Percentiles rank a stretch among this genome's conserved stretches.
phyloP scores from a whole-genome alignment of 2,329 filamentous ascomycete species.

The Beauveria scarabaeidicola region DNA sequence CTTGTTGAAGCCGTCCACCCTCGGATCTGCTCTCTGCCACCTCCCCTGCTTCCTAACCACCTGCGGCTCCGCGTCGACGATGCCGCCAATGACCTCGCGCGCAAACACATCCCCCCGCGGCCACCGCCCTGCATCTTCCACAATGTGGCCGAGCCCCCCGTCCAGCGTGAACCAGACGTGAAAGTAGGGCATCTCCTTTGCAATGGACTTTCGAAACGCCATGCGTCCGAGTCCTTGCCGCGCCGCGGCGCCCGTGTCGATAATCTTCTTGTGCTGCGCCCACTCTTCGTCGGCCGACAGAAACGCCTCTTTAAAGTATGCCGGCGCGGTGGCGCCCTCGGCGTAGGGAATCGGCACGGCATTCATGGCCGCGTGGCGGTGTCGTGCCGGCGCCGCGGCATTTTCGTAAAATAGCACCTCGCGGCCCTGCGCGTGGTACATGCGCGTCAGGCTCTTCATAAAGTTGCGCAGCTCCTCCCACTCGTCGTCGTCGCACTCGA shows the following conservation, averaged over 20 bases:
- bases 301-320: conserved; percentile 94
- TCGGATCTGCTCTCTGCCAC: conserved; percentile 63
- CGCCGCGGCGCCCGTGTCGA: conserved; percentile 67
- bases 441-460: conserved; percentile 89
- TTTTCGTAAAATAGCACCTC: conserved; percentile 98
- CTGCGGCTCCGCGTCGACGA: conserved; percentile 74
- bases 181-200: conserved; percentile 97
- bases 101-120: conserved; percentile 89
- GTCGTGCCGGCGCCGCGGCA: conserved; percentile 69
- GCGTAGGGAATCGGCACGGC: conserved; percentile 84
- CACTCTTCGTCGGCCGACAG: conserved; percentile 83
- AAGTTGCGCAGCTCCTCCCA: conserved; percentile 99
- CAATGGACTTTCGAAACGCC: conserved; percentile 74
- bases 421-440: conserved; percentile 89
- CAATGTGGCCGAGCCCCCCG: conserved; percentile 83
- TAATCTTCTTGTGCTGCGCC: conserved; percentile 90
- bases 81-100: conserved; percentile 82
- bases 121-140: conserved; percentile 81
- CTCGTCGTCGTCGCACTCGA: conserved; percentile 98
- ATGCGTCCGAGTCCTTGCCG: conserved; percentile 57
- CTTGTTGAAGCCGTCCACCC: conserved; percentile 72
- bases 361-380: conserved; percentile 75
- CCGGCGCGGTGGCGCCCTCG: conserved; percentile 83
- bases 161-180: conserved; percentile 94
- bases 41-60: conserved; percentile 83